These are phyloP conservation scores for Boletus rex-veris DNA, from an alignment of 768 basidiomycete genomes.

Conservation along the genomic window DNA sequence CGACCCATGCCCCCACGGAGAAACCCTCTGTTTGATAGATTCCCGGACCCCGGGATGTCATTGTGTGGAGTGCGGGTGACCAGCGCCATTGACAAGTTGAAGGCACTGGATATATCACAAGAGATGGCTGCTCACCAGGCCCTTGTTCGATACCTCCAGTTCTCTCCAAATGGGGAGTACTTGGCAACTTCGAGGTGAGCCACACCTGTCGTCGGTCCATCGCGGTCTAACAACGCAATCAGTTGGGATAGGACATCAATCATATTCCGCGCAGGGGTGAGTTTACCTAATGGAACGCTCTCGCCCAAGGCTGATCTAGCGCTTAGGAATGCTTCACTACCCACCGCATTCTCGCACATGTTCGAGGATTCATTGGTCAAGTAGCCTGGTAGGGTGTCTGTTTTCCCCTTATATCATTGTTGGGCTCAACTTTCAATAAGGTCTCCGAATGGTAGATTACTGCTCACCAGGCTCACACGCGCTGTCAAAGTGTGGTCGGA, in stretches of 20 bases:
- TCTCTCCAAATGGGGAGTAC: slow-evolving; percentile 51
- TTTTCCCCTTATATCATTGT: not conserved
- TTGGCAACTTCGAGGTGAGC: slow-evolving; percentile 49
- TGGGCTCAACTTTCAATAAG: slow-evolving; percentile 22
- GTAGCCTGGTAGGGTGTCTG: slow-evolving; percentile 42
- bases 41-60: slow-evolving; percentile 22
- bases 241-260: slow-evolving; percentile 51
- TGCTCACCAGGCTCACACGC: slow-evolving; percentile 46
- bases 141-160: slow-evolving; percentile 49
- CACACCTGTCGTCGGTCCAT: not conserved
- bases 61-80: slow-evolving; percentile 40
- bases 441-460: slow-evolving; percentile 44
- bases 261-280: slow-evolving; percentile 46
- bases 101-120: slow-evolving; percentile 37
- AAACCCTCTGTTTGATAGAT: slow-evolving; percentile 23
- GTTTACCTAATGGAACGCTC: slow-evolving; percentile 12
- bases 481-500: slow-evolving; percentile 51
- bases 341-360: slow-evolving; percentile 47
- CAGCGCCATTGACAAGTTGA: slow-evolving; percentile 39
- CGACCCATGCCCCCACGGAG: slow-evolving; percentile 18
- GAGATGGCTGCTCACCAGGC: slow-evolving; percentile 45
- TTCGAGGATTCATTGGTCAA: slow-evolving; percentile 49
- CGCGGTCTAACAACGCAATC: slow-evolving; percentile 3
- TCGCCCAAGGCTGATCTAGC: slow-evolving; percentile 9
- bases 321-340: slow-evolving; percentile 38